phyloP scores from a whole-genome alignment of 2,329 filamentous ascomycete genomes.

The Neofusicoccum parvum region DNA sequence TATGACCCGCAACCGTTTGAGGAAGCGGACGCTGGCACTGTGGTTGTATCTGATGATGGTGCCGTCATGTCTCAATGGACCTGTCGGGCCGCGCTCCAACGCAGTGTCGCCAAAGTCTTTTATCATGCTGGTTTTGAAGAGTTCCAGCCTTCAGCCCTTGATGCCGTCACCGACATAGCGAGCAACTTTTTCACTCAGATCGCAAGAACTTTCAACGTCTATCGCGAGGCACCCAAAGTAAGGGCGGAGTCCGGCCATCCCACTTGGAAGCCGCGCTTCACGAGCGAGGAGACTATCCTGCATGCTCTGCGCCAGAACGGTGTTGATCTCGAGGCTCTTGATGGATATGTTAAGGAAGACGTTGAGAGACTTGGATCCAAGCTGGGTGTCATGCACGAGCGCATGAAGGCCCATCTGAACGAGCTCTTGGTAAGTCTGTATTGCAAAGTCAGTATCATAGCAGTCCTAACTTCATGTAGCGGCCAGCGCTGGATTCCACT shows the following conservation, averaged over 20 bases:
- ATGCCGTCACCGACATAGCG: constrained; percentile 85
- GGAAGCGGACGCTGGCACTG: constrained; percentile 83
- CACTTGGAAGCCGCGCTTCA: constrained; percentile 69
- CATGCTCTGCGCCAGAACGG: constrained; percentile 86
- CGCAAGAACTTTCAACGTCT: constrained; percentile 75
- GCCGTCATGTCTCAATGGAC: constrained; percentile 83
- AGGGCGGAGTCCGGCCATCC: constrained; percentile 50
- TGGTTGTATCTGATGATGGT: constrained; percentile 85
- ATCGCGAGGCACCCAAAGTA: constrained; percentile 80
- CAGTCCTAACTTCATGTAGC: constrained; percentile 43
- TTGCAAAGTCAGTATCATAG: neutral
- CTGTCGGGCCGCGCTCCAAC: constrained; percentile 81
- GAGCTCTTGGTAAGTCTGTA: constrained; percentile 67
- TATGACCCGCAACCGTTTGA: constrained; percentile 88
- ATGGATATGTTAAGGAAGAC: constrained; percentile 88
- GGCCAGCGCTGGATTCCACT: constrained; percentile 78
- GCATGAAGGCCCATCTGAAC: constrained; percentile 90
- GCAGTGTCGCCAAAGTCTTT: constrained; percentile 90
- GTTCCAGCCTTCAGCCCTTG: constrained; percentile 90
- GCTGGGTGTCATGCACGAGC: constrained; percentile 82
- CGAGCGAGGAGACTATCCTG: constrained; percentile 80
- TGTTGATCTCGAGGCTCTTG: constrained; percentile 76
- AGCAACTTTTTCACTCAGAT: constrained; percentile 88
- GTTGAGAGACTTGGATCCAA: constrained; percentile 83
- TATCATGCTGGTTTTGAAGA: constrained; percentile 98